Conservation (phyloP, 2,329 filamentous ascomycete species). For the Fusarium paranaense region DNA sequence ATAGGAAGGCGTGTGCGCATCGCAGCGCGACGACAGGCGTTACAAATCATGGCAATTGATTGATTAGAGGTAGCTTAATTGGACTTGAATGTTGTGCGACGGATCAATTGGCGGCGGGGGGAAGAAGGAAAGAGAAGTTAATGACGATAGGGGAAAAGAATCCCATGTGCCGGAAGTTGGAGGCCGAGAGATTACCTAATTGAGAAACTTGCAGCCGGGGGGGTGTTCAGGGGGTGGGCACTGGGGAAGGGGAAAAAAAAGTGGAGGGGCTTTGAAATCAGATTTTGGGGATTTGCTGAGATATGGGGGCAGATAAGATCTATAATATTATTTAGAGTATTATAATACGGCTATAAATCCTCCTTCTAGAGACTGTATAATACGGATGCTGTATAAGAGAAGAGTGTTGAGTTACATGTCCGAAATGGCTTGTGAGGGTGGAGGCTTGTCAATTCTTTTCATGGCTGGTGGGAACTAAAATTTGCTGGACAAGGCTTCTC, state of each 20-base stretch:
- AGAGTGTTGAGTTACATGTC: neutral
- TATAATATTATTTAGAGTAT: neutral
- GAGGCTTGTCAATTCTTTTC: neutral
- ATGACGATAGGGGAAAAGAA: slow-evolving; percentile 17
- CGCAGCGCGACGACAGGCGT: slow-evolving; percentile 40
- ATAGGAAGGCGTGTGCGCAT: slow-evolving; percentile 36
- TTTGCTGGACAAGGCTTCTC: neutral
- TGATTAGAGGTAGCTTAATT: neutral
- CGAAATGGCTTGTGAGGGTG: neutral
- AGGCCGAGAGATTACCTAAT: slow-evolving; percentile 24
- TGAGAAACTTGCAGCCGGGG: neutral
- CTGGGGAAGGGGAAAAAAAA: slow-evolving; percentile 5
- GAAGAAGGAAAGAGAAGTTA: slow-evolving; percentile 2
- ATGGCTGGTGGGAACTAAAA: neutral
- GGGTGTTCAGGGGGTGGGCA: neutral
- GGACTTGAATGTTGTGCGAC: neutral
- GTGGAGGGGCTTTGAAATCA: slow-evolving; percentile 43
- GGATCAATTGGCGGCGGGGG: slow-evolving; percentile 19
- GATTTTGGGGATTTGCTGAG: slow-evolving; percentile 21
- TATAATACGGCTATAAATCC: neutral
- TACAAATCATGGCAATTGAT: slow-evolving; percentile 38
- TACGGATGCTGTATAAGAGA: neutral
- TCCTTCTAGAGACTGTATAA: neutral
- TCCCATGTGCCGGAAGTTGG: slow-evolving; percentile 14
- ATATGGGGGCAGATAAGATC: neutral